These are phyloP conservation scores for Exophiala dermatitidis DNA, from an alignment of 2,329 filamentous ascomycete genomes.

Conservation along the genomic window DNA sequence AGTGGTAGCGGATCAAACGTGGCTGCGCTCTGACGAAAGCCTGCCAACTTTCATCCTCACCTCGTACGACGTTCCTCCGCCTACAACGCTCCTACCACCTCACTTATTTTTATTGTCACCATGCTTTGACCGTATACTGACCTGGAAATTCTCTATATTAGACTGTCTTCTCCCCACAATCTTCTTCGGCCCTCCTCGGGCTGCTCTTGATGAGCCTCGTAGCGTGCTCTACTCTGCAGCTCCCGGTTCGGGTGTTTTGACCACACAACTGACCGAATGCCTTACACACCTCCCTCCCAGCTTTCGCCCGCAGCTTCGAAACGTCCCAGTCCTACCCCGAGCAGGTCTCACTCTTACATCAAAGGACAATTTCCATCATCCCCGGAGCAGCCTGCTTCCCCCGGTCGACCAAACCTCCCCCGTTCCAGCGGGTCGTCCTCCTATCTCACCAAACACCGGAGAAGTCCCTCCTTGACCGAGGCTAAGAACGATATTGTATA, in stretches of 20 bases:
- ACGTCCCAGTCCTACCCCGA: constrained; percentile 45
- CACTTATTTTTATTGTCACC: constrained; percentile 19
- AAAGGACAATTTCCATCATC: constrained; percentile 15
- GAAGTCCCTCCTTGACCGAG: constrained; percentile 47
- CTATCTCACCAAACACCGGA: constrained; percentile 56
- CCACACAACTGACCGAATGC: constrained; percentile 37
- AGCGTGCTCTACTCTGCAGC: constrained; percentile 15
- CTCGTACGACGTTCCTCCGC: constrained; percentile 9
- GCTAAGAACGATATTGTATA: constrained; percentile 28
- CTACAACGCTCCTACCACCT: constrained; percentile 17
- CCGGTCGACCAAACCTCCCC: constrained; percentile 44
- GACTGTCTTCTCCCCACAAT: constrained; percentile 10
- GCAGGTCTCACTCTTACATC: constrained; percentile 46
- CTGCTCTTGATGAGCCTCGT: constrained; percentile 26
- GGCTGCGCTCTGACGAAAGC: constrained; percentile 13
- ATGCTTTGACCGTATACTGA: constrained; percentile 19
- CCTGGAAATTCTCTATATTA: constrained; percentile 13
- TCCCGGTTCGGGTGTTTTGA: constrained; percentile 17
- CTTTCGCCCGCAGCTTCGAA: constrained; percentile 53
- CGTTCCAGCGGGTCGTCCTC: constrained; percentile 53
- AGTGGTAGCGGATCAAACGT: not conserved
- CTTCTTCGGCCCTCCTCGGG: constrained; percentile 15
- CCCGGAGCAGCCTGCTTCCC: constrained; percentile 31
- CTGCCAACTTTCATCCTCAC: constrained; percentile 5
- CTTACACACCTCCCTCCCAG: constrained; percentile 46